A percentile compares a stretch with the other conserved stretches of the same genome.
Evolutionary conservation across 345 rosid genomes (phyloP).

Genomic region (Acer negundo): DNA sequence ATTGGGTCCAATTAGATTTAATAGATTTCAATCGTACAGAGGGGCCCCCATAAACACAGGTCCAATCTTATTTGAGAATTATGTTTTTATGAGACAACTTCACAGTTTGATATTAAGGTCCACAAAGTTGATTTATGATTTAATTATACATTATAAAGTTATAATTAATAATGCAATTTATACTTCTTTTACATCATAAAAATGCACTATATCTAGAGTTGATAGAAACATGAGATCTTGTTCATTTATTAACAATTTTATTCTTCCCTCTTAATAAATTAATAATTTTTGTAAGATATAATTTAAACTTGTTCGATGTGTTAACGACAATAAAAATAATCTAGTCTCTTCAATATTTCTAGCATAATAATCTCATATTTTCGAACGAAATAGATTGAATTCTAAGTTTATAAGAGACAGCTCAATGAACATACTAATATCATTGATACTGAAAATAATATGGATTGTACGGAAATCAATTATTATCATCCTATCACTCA

Average conservation of each 20-base stretch:
- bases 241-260: background rate
- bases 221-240: background rate
- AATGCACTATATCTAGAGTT: background rate
- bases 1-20: background rate
- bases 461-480: too few species aligned
- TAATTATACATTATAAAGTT: background rate
- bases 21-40: too few species aligned
- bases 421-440: too few species aligned
- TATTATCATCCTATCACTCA: too few species aligned
- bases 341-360: background rate
- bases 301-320: background rate
- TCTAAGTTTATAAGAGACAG: too few species aligned
- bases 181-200: background rate
- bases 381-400: too few species aligned
- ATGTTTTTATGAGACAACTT: background rate
- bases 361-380: too few species aligned
- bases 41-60: background rate
- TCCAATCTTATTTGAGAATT: background rate
- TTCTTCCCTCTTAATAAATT: background rate
- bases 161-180: background rate
- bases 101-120: background rate
- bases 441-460: too few species aligned
- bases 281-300: too few species aligned
- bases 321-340: too few species aligned
- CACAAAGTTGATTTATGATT: background rate